phyloP scores from a whole-genome alignment of 495 filamentous ascomycete genomes.

The Hypoxylon rickii region DNA sequence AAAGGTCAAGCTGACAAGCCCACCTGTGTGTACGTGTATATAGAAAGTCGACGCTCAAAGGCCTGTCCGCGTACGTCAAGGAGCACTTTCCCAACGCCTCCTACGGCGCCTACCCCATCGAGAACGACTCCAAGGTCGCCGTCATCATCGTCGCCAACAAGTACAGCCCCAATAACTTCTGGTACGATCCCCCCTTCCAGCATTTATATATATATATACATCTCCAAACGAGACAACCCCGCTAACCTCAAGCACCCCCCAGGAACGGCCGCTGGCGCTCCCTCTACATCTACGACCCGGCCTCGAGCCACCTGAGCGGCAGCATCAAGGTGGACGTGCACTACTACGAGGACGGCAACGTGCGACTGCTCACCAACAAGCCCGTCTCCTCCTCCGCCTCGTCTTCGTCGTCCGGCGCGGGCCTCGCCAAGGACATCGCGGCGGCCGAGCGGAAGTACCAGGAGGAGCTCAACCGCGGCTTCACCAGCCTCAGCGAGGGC shows the following conservation, averaged over 20 bases:
- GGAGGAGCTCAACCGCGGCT: slow-evolving; percentile 91
- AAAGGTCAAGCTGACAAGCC: slow-evolving; percentile 6
- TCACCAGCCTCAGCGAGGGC: slow-evolving; percentile 85
- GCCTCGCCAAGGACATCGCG: slow-evolving; percentile 75
- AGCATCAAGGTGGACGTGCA: slow-evolving; percentile 86
- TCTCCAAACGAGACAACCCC: background rate
- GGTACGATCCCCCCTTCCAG: slow-evolving; percentile 54
- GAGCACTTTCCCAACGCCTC: slow-evolving; percentile 89
- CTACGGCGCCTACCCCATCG: slow-evolving; percentile 78
- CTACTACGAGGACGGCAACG: slow-evolving; percentile 99
- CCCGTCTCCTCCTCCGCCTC: slow-evolving; percentile 64
- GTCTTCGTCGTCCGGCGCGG: slow-evolving; percentile 63
- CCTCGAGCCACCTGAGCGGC: slow-evolving; percentile 64
- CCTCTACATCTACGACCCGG: slow-evolving; percentile 75
- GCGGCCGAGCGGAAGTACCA: slow-evolving; percentile 88
- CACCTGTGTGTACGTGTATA: background rate
- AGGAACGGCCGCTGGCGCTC: slow-evolving; percentile 98
- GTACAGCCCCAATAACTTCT: slow-evolving; percentile 97
- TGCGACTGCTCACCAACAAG: slow-evolving; percentile 86
- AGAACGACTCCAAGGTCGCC: slow-evolving; percentile 74
- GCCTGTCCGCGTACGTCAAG: slow-evolving; percentile 72
- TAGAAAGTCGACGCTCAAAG: slow-evolving; percentile 81
- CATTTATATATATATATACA: too few species aligned
- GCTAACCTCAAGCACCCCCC: background rate
- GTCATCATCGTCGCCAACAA: slow-evolving; percentile 90